Base-by-base conservation (phyloP, 148 eudicot genomes). In the Bassia scoparia region DNA sequence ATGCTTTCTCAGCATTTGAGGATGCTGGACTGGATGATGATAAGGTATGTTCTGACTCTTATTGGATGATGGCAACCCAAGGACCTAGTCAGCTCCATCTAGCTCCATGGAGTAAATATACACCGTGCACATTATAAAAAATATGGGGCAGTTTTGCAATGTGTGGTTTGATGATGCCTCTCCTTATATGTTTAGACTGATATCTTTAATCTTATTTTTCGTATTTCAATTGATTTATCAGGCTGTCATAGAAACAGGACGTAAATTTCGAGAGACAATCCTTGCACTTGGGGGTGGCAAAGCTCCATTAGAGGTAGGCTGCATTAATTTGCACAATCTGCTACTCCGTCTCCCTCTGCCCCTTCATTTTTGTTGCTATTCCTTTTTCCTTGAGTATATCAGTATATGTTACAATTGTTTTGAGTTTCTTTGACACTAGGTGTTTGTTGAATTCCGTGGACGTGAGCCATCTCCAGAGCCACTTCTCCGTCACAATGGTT, bases 261-360 rank as follows among this genome's bases (percentile, higher is more conserved):
- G 81, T n/a, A 89, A 84, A 75, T 94, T 94, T 90, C 86, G 98
- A 67, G 97, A 94, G 76, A 94, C 98, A 8, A 74, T 94, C 61
- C 98, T 94, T 80, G 97, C 98, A 80, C 93, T 94, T 64, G 98
- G 98, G 61, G 98, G 98, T 59, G 98, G 98, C 72, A 94, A 91
- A 83, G 89, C 91, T 68, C 98, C 98, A 29, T 76, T 91, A 16
- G 86, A 88, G 87, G 98, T 91, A 60, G 68, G 86, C 66, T 67
- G 54, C 68, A 29, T 26, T 58, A 46, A 43, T 71, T 6, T 18
- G 5, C 7, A 6, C 54, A 18, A 55, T 71, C 44, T 68, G 7
- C 10, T 15, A 26, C 33, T 3, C 34, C 31, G 48, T 63, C 12
- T 41, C 46, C 46, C 46, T 41, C 9, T 12, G 23, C 20, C 24